These are phyloP conservation scores for Naganishia kalamii DNA, from an alignment of 768 basidiomycete species.

Conservation along the genomic window DNA sequence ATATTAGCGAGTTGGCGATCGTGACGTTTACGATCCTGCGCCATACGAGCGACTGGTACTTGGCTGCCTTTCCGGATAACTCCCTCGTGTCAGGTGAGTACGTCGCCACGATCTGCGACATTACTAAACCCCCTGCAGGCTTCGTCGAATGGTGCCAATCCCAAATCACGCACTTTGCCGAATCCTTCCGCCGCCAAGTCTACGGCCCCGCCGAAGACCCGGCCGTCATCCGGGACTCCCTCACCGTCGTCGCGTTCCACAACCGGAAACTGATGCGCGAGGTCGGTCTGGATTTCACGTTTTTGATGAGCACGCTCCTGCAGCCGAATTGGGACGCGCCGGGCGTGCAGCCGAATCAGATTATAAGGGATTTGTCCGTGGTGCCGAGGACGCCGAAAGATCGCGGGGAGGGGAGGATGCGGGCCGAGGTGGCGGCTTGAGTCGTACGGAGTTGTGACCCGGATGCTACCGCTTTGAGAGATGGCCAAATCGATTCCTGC, in stretches of 20 bases:
- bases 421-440: not conserved
- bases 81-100: conserved; percentile 79
- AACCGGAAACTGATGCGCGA: conserved; percentile 85
- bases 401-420: not conserved
- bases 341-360: conserved; percentile 17
- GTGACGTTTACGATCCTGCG: conserved; percentile 92
- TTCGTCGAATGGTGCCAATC: conserved; percentile 91
- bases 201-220: conserved; percentile 72
- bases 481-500: not conserved
- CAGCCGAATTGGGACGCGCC: conserved; percentile 29
- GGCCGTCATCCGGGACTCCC: conserved; percentile 67
- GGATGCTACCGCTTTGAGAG: too few relatives aligned
- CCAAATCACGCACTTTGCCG: conserved; percentile 73
- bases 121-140: conserved; percentile 51
- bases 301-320: conserved; percentile 60
- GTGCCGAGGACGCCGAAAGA: not conserved
- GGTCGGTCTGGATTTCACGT: conserved; percentile 88
- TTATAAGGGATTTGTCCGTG: conserved; percentile 7
- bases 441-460: too few relatives aligned
- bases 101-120: not conserved
- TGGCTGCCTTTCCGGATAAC: conserved; percentile 91
- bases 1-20: conserved; percentile 77
- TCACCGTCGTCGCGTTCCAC: conserved; percentile 69
- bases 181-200: conserved; percentile 83
- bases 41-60: conserved; percentile 96